Percentiles rank a stretch among this genome's conserved stretches.
Conservation (phyloP, 2,329 filamentous ascomycete species). For the Colletotrichum liaoningense region DNA sequence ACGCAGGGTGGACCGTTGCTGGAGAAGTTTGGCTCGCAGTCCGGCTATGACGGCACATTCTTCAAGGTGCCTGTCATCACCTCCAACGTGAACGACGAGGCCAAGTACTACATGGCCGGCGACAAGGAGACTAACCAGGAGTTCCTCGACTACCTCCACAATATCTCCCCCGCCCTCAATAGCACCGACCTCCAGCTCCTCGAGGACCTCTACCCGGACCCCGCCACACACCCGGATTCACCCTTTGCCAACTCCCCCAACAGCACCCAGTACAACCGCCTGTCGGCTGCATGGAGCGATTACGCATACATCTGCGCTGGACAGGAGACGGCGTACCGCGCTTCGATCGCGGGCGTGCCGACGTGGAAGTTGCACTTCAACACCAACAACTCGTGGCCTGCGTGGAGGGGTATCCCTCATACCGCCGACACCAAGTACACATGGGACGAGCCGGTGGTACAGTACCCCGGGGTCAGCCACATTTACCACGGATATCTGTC, state of each 20-base stretch:
- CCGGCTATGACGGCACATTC: slow-evolving; percentile 50
- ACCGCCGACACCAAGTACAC: slow-evolving; percentile 49
- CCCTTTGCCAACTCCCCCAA: slow-evolving; percentile 51
- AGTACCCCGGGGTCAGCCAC: slow-evolving; percentile 50
- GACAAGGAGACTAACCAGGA: slow-evolving; percentile 48
- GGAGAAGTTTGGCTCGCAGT: slow-evolving; percentile 58
- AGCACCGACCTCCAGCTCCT: slow-evolving; percentile 44
- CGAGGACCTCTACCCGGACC: slow-evolving; percentile 49
- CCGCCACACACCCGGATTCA: slow-evolving; percentile 44
- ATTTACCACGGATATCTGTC: slow-evolving; percentile 70
- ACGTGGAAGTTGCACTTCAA: slow-evolving; percentile 78
- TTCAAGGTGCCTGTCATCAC: slow-evolving; percentile 51
- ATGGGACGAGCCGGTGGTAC: slow-evolving; percentile 48
- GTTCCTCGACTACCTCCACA: slow-evolving; percentile 50
- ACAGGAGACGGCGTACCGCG: slow-evolving; percentile 61
- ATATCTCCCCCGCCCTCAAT: slow-evolving; percentile 45
- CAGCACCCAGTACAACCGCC: slow-evolving; percentile 56
- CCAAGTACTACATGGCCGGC: slow-evolving; percentile 46
- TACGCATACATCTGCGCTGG: slow-evolving; percentile 57
- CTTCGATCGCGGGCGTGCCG: slow-evolving; percentile 76
- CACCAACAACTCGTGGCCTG: slow-evolving; percentile 78
- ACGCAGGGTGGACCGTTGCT: slow-evolving; percentile 56
- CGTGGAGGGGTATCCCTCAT: slow-evolving; percentile 64
- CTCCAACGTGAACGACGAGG: slow-evolving; percentile 50
- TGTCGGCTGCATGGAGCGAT: slow-evolving; percentile 56